Evolutionary conservation across 768 basidiomycete genomes (phyloP).

Genomic region (Mycena crocata): DNA sequence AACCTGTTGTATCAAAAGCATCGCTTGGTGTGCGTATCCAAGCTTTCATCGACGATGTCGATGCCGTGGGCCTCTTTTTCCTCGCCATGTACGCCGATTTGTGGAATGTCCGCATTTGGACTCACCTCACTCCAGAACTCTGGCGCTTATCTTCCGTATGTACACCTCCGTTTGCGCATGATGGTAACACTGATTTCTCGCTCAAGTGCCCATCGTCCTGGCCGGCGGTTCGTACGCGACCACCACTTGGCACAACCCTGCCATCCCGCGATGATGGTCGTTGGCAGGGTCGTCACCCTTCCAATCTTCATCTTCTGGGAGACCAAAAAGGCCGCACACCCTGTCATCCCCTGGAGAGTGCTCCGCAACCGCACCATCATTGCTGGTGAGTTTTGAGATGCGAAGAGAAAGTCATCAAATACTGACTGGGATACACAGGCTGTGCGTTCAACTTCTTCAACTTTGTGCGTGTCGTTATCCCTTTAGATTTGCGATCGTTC

Average conservation of each 20-base stretch:
- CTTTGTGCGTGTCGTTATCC: slow-evolving; percentile 45
- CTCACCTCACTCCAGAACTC: slow-evolving; percentile 7
- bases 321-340: slow-evolving; percentile 50
- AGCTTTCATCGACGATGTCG: slow-evolving; percentile 40
- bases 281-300: slow-evolving; percentile 45
- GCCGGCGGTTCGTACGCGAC: slow-evolving; percentile 36
- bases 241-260: slow-evolving; percentile 37
- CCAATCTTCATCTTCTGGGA: slow-evolving; percentile 51
- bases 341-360: slow-evolving; percentile 62
- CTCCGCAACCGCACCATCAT: slow-evolving; percentile 58
- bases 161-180: slow-evolving; percentile 30
- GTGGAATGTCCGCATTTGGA: slow-evolving; percentile 39
- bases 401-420: neutral
- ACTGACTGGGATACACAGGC: slow-evolving; percentile 21
- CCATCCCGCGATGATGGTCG: slow-evolving; percentile 49
- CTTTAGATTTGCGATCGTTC: neutral
- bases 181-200: slow-evolving; percentile 31
- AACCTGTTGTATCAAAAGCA: neutral
- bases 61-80: slow-evolving; percentile 51
- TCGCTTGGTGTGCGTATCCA: slow-evolving; percentile 19
- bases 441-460: slow-evolving; percentile 64
- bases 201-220: slow-evolving; percentile 45
- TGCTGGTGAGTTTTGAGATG: slow-evolving; percentile 38
- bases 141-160: slow-evolving; percentile 31
- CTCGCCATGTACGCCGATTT: slow-evolving; percentile 45